Conservation (phyloP, 805 yeast species). For the Myxozyma neotropica region DNA sequence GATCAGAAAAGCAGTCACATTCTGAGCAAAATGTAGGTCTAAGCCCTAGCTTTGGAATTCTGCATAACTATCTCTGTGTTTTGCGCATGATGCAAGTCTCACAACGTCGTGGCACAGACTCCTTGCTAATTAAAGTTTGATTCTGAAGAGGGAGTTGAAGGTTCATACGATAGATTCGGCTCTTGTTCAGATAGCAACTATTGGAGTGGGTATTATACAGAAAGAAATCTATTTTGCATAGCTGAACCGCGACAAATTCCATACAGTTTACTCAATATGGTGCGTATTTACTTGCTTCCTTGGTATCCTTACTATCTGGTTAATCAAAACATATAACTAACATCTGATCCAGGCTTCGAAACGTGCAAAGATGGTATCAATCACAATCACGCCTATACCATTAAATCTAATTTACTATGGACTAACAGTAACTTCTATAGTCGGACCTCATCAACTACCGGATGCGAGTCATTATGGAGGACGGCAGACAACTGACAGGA, state of each 20-base stretch:
- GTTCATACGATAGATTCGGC: too few relatives aligned
- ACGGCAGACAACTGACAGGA: constrained; percentile 77
- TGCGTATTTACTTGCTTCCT: too few relatives aligned
- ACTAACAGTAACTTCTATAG: constrained; percentile 14
- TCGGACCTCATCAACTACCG: constrained; percentile 74
- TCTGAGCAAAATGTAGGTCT: not conserved
- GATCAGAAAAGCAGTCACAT: not conserved
- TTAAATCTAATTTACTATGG: too few relatives aligned
- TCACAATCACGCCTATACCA: not conserved
- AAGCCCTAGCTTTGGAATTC: not conserved
- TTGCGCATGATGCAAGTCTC: not conserved
- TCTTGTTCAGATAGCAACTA: too few relatives aligned
- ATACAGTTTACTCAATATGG: too few relatives aligned
- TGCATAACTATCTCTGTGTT: not conserved
- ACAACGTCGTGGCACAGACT: not conserved
- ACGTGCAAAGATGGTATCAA: constrained; percentile 36
- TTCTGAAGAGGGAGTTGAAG: too few relatives aligned
- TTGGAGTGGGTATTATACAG: too few relatives aligned
- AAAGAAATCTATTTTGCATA: too few relatives aligned
- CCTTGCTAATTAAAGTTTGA: not conserved
- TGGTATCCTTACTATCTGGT: too few relatives aligned
- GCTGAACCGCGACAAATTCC: too few relatives aligned
- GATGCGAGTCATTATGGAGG: constrained; percentile 72
- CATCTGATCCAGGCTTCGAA: constrained; percentile 35
- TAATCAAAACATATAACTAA: too few relatives aligned